phyloP scores from a whole-genome alignment of 371 early-diverging fungal genomes.

The Sporodiniella umbellata region DNA sequence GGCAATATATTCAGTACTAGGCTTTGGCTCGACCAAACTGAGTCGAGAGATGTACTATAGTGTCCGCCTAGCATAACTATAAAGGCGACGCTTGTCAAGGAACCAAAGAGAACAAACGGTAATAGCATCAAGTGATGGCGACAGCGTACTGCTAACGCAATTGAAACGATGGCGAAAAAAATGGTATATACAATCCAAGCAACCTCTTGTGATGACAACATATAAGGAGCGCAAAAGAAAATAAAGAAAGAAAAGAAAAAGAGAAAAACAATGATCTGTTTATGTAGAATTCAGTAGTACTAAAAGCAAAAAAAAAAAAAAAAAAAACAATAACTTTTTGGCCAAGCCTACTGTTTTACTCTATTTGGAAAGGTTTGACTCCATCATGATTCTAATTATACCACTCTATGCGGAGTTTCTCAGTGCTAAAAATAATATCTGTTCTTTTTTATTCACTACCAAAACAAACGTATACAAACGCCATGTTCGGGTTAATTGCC shows the following conservation, averaged over 20 bases:
- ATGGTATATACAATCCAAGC: constrained; percentile 32
- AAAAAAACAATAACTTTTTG: too few relatives aligned
- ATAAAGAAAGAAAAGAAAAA: not conserved
- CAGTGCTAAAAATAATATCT: too few relatives aligned
- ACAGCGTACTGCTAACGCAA: constrained; percentile 14
- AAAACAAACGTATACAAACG: too few relatives aligned
- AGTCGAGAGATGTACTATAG: not conserved
- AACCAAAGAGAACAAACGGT: constrained; percentile 23
- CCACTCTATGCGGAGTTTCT: too few relatives aligned
- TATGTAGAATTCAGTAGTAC: not conserved
- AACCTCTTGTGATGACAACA: constrained; percentile 26
- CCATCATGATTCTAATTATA: not conserved
- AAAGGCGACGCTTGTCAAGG: constrained; percentile 4
- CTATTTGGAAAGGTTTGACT: not conserved
- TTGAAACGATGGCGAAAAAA: constrained; percentile 14
- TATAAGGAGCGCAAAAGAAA: constrained; percentile 3
- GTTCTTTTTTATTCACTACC: too few relatives aligned
- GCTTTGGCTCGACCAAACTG: constrained; percentile 10
- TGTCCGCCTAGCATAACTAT: not conserved
- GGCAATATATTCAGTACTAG: constrained; percentile 10
- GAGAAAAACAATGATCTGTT: not conserved
- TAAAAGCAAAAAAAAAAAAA: constrained; percentile 1
- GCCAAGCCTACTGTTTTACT: not conserved
- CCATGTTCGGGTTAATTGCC: too few relatives aligned
- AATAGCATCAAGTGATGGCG: constrained; percentile 22